Evolutionary conservation across 148 eudicot species (phyloP), one percentile per base, ranked within the genome.

Genomic region (Suaeda aralocaspica): DNA sequence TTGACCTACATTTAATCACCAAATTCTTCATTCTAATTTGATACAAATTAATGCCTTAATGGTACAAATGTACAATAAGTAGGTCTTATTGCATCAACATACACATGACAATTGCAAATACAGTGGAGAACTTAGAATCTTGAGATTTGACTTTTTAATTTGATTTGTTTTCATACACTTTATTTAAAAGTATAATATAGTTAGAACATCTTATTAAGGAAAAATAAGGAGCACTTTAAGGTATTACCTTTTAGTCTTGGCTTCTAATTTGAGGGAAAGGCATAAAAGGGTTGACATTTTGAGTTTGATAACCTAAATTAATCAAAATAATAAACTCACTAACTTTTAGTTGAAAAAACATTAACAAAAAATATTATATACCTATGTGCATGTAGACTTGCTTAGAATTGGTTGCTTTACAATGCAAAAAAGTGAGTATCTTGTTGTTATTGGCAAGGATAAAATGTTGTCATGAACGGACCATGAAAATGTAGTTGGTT

Each of bases 271-370:
- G 68, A 66, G 22, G 80, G 24, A 11, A 10, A 19, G 64, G 68
- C 44, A 72, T 50, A 51, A 72, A 72, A 33, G 76, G 39, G 80
- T 77, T 77, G 80, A 77, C 80, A 44, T 67, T 65, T 62, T 61
- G 22, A 19, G 18, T 18, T 57, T 36, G 68, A 72, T 77, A 66
- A 71, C 49, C 22, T 77, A 59, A 71, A 67, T 41, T 77, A 72
- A 59, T 72, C 29, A 46, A 12, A 11, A 25, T 18, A 9, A 19
- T 5, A 15, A 1, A 18, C 31, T 1, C 4, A 29, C 16, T 10
- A 29, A 1, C 49, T 8, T 45, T 45, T n/a, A n/a, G n/a, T n/a
- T 45, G 16, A 45, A 45, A 45, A 45, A 4, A 45, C 1, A 36
- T 3, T 36, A 36, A 36, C 4, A 36, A 3, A 3, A 36, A 3